Base-by-base conservation (phyloP, 106 monocot genomes). In the Dioscorea zingiberensis region DNA sequence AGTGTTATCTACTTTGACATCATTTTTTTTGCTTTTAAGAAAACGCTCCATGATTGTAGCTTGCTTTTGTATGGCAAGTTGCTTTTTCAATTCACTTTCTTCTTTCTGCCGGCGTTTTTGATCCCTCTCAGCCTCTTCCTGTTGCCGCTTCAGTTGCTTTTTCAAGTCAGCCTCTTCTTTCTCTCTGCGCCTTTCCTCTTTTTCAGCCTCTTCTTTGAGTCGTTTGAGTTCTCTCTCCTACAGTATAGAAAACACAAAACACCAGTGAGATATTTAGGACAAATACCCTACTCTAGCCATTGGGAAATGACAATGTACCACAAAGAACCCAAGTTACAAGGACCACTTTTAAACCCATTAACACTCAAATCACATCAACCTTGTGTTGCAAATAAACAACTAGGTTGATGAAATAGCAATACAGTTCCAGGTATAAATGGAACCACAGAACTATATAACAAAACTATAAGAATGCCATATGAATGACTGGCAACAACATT, bases 1-100 rank as follows among this genome's bases (percentile, higher is more conserved):
- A 25, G 60, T 0, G 23, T 48, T 17, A 21, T 63, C 53, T 29
- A 48, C 56, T 66, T 66, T 64, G 32, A 51, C 63, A 61, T 54
- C 76, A 45, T 25, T 51, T 44, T 80, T 86, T 48, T 69, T 79
- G 13, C 64, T 55, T 49, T 86, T 93, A 28, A 98, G 84, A 84
- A 98, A 93, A 18, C 86, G 71, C 68, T 98, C 77, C 98, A 98
- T 92, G 19, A 98, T 70, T 47, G 77, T 74, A 59, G 89, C 98
- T 73, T 98, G 98, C 62, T 89, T 98, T 38, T 84, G 71, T 27
- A 93, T 54, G 14, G 68, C 64, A 25, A 76, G 58, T 68, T 81
- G 75, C 60, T 81, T 75, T 62, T 83, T 88, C 26, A 81, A 17
- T 66, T 86, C 75, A 75, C 71, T 69, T 62, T 79, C 87, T 77